phyloP scores from a whole-genome alignment of 495 filamentous ascomycete species.

The Neurospora sp. region DNA sequence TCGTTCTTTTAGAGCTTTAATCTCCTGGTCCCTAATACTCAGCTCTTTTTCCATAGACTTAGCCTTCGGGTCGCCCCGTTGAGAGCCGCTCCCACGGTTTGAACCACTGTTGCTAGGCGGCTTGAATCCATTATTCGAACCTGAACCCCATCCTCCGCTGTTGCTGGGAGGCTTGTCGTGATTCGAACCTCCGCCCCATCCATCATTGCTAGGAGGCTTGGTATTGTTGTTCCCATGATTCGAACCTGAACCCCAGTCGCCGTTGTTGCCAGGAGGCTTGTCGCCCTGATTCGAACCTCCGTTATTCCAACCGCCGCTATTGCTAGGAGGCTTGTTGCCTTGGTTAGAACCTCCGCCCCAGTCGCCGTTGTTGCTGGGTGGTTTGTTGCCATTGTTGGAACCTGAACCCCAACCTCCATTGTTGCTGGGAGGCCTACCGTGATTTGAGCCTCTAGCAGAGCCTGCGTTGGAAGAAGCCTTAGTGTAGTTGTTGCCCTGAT shows the following conservation, averaged over 20 bases:
- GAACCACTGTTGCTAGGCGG: neutral
- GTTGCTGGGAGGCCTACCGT: neutral
- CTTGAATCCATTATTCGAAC: neutral
- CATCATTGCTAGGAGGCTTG: neutral
- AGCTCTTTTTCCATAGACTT: neutral
- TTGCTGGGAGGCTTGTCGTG: neutral
- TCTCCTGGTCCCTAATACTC: neutral
- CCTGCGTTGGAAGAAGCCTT: neutral
- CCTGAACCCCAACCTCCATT: neutral
- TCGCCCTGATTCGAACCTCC: neutral
- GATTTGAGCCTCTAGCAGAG: neutral
- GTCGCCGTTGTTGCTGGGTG: neutral
- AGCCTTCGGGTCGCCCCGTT: neutral
- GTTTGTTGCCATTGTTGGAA: neutral
- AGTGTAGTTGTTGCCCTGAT: neutral
- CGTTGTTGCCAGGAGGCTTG: too few relatives aligned
- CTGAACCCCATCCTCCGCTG: neutral
- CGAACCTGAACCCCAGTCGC: neutral
- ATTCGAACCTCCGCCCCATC: neutral
- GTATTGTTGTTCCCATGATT: neutral
- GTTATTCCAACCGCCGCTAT: neutral
- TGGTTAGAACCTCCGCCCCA: neutral
- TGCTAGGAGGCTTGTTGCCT: neutral
- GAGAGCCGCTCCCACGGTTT: neutral
- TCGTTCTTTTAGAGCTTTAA: neutral